A percentile compares a stretch with the other conserved stretches of the same genome.
Evolutionary conservation across 208 protist species (phyloP).

Genomic region (Blechomonas ayalai): DNA sequence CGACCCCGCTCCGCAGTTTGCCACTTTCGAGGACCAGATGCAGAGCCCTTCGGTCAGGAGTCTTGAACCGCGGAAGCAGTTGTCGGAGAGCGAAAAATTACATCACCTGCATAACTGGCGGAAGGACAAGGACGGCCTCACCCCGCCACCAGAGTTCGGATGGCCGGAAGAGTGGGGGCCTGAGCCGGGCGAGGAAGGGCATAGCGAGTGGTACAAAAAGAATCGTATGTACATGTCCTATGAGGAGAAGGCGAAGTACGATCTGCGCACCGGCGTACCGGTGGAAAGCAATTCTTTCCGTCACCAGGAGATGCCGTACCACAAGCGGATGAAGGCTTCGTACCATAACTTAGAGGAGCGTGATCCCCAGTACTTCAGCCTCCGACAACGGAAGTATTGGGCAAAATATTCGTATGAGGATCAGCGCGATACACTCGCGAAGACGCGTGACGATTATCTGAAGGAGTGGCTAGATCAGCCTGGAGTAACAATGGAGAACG

Average conservation of each 20-base stretch:
- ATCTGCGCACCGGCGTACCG: conserved; percentile 68
- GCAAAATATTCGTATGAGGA: conserved; percentile 81
- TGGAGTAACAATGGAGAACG: conserved; percentile 77
- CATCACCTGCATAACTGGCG: conserved; percentile 75
- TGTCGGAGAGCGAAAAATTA: conserved; percentile 76
- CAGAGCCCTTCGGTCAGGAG: conserved; percentile 31
- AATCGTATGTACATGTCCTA: conserved; percentile 89
- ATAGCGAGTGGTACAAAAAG: conserved; percentile 85
- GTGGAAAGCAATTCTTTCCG: conserved; percentile 83
- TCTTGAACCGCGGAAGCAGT: conserved; percentile 57
- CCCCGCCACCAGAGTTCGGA: conserved; percentile 68
- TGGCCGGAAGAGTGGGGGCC: conserved; percentile 88
- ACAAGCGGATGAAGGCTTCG: conserved; percentile 76
- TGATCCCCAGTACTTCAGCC: conserved; percentile 65
- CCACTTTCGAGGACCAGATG: conserved; percentile 72
- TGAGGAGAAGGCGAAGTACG: conserved; percentile 79
- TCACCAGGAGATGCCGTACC: conserved; percentile 83
- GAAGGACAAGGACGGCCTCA: conserved; percentile 56
- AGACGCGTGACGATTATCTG: conserved; percentile 75
- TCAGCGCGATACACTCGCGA: conserved; percentile 75
- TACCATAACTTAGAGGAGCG: conserved; percentile 77
- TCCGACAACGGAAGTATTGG: conserved; percentile 71
- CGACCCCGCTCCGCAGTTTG: conserved; percentile 61
- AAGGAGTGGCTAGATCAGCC: conserved; percentile 85
- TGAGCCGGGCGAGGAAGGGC: conserved; percentile 78